These are phyloP conservation scores for Magnusiomyces ingens DNA, from an alignment of 1,139 yeast species.

Conservation along the genomic window DNA sequence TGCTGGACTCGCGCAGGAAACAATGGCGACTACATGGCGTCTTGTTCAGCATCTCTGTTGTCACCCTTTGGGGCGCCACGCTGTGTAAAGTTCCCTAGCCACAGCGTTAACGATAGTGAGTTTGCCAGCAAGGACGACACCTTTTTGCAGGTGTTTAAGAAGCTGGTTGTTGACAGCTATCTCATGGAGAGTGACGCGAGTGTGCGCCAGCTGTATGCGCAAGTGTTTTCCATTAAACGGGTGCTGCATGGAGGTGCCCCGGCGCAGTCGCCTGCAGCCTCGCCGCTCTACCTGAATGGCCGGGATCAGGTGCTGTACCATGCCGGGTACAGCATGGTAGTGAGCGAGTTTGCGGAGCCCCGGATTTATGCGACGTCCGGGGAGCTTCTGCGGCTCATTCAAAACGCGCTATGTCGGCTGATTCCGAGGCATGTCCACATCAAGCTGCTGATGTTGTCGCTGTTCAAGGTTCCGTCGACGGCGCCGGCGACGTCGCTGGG, in stretches of 20 bases:
- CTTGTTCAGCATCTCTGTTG: not conserved
- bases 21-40: not conserved
- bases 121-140: constrained; percentile 2
- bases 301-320: not conserved
- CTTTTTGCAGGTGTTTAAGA: constrained; percentile 7
- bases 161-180: constrained; percentile 7
- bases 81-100: not conserved
- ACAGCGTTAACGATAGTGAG: not conserved
- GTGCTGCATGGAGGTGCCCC: too few relatives aligned
- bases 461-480: constrained; percentile 10
- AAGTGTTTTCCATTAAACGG: constrained; percentile 4
- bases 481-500: constrained; percentile 1
- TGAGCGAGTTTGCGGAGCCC: constrained; percentile 2
- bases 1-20: constrained; percentile 2
- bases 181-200: constrained; percentile 5
- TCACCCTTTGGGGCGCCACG: not conserved
- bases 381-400: constrained; percentile 9
- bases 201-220: constrained; percentile 6
- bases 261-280: not conserved
- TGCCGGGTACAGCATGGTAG: not conserved
- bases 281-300: not conserved
- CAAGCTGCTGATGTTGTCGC: constrained; percentile 8
- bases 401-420: constrained; percentile 11
- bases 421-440: constrained; percentile 10
- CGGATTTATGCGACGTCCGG: constrained; percentile 2